A percentile compares a stretch with the other conserved stretches of the same genome.
Evolutionary conservation across 495 filamentous ascomycete species (phyloP).

Genomic region (Letharia columbiana): DNA sequence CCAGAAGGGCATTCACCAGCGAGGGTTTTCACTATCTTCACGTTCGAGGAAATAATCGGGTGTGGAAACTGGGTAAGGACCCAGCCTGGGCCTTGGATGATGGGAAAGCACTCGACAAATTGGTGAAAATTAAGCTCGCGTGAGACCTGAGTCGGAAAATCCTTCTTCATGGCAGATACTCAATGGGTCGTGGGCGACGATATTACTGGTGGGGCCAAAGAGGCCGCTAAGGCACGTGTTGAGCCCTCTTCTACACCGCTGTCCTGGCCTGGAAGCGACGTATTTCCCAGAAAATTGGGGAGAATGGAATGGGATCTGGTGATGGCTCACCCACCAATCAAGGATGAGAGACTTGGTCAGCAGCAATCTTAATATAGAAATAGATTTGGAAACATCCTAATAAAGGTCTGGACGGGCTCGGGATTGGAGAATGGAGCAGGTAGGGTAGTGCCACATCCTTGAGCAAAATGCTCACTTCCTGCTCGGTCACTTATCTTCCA

Average conservation of each 20-base stretch:
- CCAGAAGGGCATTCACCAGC: constrained; percentile 38
- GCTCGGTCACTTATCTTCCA: not conserved
- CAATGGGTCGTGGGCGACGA: not conserved
- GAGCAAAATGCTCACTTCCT: not conserved
- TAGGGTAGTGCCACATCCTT: not conserved
- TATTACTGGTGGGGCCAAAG: not conserved
- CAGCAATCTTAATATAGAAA: not conserved
- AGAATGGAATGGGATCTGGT: not conserved
- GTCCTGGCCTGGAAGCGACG: not conserved
- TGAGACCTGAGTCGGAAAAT: not conserved
- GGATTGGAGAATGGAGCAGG: not conserved
- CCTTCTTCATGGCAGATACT: not conserved
- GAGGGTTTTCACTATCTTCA: constrained; percentile 42
- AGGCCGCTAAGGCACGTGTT: not conserved
- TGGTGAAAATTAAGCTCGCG: constrained; percentile 21
- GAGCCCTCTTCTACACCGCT: not conserved
- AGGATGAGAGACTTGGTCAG: not conserved
- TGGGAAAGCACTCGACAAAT: constrained; percentile 23
- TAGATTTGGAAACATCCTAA: not conserved
- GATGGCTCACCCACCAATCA: not conserved
- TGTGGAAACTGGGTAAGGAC: constrained; percentile 23
- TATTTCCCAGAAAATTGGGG: not conserved
- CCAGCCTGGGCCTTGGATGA: constrained; percentile 24
- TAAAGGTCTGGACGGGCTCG: not conserved
- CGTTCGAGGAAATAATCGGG: constrained; percentile 31